These are phyloP conservation scores for Candida vaughaniae DNA, from an alignment of 805 yeast genomes.

Conservation along the genomic window DNA sequence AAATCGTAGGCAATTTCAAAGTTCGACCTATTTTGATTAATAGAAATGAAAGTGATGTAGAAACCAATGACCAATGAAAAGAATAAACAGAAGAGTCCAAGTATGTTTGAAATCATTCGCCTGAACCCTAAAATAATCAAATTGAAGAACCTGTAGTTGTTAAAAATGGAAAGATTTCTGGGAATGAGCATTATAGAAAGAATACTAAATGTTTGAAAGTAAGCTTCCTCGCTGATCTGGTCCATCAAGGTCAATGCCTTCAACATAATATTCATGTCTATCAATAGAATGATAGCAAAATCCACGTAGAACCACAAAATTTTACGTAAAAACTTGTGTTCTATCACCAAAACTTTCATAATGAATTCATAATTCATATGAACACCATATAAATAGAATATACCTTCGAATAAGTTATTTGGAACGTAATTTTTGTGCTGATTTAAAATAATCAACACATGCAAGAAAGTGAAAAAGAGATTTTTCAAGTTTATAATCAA, in stretches of 20 bases:
- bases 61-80: constrained; percentile 53
- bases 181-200: constrained; percentile 52
- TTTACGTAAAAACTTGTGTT: constrained; percentile 44
- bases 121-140: constrained; percentile 51
- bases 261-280: constrained; percentile 32
- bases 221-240: constrained; percentile 14
- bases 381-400: constrained; percentile 45
- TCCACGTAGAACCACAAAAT: constrained; percentile 57
- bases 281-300: constrained; percentile 37
- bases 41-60: constrained; percentile 51
- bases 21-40: constrained; percentile 42
- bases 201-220: constrained; percentile 36
- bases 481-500: constrained; percentile 36
- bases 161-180: constrained; percentile 48
- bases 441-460: constrained; percentile 25
- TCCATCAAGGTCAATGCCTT: constrained; percentile 17
- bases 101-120: constrained; percentile 49
- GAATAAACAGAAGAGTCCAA: constrained; percentile 48
- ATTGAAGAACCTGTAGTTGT: constrained; percentile 51
- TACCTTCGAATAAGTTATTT: constrained; percentile 23
- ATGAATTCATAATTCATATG: constrained; percentile 50
- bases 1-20: constrained; percentile 49
- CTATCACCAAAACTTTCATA: constrained; percentile 43
- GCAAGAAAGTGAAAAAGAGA: constrained; percentile 19
- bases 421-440: constrained; percentile 18